These are phyloP conservation scores for Trichophyton schoenleinii DNA, from an alignment of 2,329 filamentous ascomycete genomes.

Conservation along the genomic window DNA sequence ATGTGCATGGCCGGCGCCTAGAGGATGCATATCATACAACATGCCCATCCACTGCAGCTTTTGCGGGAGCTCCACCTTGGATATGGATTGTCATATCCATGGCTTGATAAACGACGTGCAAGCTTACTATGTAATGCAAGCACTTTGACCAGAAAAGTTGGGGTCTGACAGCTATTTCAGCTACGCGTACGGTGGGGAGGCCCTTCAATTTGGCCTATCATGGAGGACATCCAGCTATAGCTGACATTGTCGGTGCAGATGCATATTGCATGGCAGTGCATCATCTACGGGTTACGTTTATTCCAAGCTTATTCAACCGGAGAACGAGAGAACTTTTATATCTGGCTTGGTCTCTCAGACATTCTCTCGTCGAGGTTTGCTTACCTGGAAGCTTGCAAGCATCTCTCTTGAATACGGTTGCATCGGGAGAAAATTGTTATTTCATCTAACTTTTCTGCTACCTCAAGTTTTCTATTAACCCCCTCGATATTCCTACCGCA, in stretches of 20 bases:
- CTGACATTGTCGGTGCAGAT: background rate
- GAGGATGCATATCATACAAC: background rate
- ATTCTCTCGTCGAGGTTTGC: background rate
- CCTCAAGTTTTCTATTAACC: background rate
- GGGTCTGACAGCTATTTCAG: background rate
- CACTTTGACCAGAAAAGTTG: background rate
- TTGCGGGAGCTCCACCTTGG: background rate
- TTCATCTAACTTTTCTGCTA: background rate
- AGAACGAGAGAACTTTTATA: background rate
- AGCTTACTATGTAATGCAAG: constrained; percentile 1
- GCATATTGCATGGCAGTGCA: background rate
- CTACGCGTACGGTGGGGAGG: background rate
- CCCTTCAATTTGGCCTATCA: background rate
- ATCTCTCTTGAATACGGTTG: background rate
- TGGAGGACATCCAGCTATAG: background rate
- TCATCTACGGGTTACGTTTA: background rate
- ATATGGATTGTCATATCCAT: background rate
- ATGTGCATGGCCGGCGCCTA: background rate
- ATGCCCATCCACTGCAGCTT: background rate
- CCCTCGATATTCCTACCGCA: background rate
- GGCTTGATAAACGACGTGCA: constrained; percentile 1
- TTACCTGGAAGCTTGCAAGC: background rate
- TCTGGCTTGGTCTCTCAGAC: background rate
- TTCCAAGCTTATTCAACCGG: background rate
- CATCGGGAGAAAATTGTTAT: too few relatives aligned